These are phyloP conservation scores for Neofusicoccum umdonicola DNA, from an alignment of 2,329 filamentous ascomycete genomes.

Conservation along the genomic window DNA sequence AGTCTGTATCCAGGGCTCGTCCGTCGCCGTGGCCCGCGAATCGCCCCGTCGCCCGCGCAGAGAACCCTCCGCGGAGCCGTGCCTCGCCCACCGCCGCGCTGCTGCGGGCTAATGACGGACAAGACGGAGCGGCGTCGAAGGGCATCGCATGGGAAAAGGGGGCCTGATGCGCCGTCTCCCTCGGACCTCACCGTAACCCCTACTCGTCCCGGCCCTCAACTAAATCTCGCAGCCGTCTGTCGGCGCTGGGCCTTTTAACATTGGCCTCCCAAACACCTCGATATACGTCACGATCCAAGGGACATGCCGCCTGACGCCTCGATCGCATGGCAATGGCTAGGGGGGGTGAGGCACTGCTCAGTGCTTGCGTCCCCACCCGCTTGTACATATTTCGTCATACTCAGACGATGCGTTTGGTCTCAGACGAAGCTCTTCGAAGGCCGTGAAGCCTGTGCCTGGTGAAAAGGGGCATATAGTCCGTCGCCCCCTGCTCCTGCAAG, in stretches of 20 bases:
- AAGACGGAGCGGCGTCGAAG: neutral
- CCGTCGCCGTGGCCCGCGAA: neutral
- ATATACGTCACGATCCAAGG: slow-evolving; percentile 5
- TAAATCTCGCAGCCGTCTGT: slow-evolving; percentile 8
- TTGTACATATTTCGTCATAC: neutral
- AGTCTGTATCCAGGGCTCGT: slow-evolving; percentile 4
- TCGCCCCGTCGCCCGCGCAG: neutral
- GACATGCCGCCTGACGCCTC: neutral
- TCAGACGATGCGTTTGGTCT: neutral
- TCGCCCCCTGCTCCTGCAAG: neutral
- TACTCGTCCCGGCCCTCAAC: neutral
- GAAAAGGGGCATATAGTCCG: neutral
- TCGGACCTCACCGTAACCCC: slow-evolving; percentile 2
- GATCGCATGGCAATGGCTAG: neutral
- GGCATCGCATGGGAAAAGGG: neutral
- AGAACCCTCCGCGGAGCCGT: neutral
- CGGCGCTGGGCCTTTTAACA: neutral
- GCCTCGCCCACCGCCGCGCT: neutral
- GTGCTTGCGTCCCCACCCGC: neutral
- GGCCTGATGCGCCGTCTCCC: neutral
- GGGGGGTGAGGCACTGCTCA: neutral
- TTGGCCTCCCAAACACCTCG: neutral
- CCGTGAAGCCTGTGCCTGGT: neutral
- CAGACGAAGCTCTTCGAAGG: neutral
- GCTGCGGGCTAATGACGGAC: neutral